A percentile compares a stretch with the other conserved stretches of the same genome.
These are phyloP conservation scores for Leucosporidium creatinivorum DNA, from an alignment of 768 basidiomycete genomes.

Conservation along the genomic window DNA sequence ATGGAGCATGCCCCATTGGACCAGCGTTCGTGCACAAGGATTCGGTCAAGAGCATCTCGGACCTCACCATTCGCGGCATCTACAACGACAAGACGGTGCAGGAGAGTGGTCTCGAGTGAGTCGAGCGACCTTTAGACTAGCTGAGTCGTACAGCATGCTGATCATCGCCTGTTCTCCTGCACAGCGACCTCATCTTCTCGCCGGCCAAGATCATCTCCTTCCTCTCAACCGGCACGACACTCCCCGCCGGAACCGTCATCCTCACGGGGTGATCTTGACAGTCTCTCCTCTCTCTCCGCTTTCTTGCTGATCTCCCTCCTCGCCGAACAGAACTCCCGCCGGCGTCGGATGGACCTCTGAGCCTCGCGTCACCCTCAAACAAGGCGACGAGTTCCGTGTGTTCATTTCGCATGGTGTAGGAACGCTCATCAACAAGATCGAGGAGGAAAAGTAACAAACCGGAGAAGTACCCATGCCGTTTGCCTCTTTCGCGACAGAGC, in stretches of 20 bases:
- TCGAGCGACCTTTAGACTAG: not conserved
- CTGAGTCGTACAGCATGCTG: not conserved
- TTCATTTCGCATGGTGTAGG: slow-evolving; percentile 36
- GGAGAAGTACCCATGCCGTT: too few relatives aligned
- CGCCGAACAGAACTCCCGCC: slow-evolving; percentile 23
- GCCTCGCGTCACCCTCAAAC: slow-evolving; percentile 31
- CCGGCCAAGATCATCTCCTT: slow-evolving; percentile 41
- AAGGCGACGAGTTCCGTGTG: slow-evolving; percentile 39
- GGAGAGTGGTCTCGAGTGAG: slow-evolving; percentile 39
- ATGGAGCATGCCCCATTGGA: slow-evolving; percentile 39
- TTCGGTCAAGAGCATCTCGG: slow-evolving; percentile 25
- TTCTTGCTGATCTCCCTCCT: not conserved
- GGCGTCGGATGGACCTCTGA: slow-evolving; percentile 33
- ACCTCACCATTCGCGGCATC: slow-evolving; percentile 32
- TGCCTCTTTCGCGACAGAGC: too few relatives aligned
- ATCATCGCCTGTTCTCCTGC: not conserved
- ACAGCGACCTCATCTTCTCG: slow-evolving; percentile 44
- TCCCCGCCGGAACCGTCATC: slow-evolving; percentile 42
- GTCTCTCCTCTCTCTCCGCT: not conserved
- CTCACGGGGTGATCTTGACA: slow-evolving; percentile 43
- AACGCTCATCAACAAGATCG: slow-evolving; percentile 42
- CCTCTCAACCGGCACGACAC: slow-evolving; percentile 43
- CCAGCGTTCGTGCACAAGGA: slow-evolving; percentile 35
- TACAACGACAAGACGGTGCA: slow-evolving; percentile 40
- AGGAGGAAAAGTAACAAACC: slow-evolving; percentile 35